Evolutionary conservation across 371 early-diverging fungal genomes (phyloP).

Genomic region (Circinella minor): DNA sequence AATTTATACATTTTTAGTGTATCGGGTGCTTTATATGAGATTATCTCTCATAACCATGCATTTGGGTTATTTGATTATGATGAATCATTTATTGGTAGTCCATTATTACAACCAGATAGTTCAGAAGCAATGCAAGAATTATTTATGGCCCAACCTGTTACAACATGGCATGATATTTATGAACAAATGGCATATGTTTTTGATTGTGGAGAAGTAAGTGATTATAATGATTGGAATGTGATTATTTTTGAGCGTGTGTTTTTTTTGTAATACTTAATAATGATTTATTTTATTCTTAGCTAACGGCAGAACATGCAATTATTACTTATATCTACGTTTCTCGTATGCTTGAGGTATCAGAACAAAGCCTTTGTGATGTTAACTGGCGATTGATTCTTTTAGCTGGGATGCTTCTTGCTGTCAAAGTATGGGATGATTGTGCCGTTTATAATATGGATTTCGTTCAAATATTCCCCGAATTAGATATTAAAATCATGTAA

Average conservation of each 20-base stretch:
- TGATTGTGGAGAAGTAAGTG: slow-evolving; percentile 57
- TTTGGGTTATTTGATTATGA: slow-evolving; percentile 32
- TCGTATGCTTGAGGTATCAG: slow-evolving; percentile 68
- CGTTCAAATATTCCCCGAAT: slow-evolving; percentile 77
- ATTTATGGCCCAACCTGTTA: slow-evolving; percentile 24
- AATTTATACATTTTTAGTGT: slow-evolving; percentile 22
- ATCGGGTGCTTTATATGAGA: slow-evolving; percentile 33
- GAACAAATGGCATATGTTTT: slow-evolving; percentile 52
- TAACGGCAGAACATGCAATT: slow-evolving; percentile 74
- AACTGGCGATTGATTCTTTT: slow-evolving; percentile 81
- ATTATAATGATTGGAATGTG: background rate
- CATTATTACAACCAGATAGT: slow-evolving; percentile 14
- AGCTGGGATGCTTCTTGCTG: slow-evolving; percentile 70
- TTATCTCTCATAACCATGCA: slow-evolving; percentile 40
- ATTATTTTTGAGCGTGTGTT: too few relatives aligned
- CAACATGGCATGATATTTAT: slow-evolving; percentile 42
- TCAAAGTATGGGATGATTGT: slow-evolving; percentile 90
- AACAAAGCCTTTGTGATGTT: slow-evolving; percentile 62
- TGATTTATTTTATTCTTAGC: slow-evolving; percentile 28
- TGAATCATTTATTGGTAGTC: slow-evolving; percentile 28
- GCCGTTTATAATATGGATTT: slow-evolving; percentile 89
- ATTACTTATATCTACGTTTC: slow-evolving; percentile 77
- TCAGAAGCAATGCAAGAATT: slow-evolving; percentile 10
- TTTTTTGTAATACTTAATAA: too few relatives aligned
- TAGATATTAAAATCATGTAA: slow-evolving; percentile 29